Evolutionary conservation across 352 stramenopile species (phyloP), one percentile per base, ranked within the genome.

Genomic region (Phytophthora aleatoria): DNA sequence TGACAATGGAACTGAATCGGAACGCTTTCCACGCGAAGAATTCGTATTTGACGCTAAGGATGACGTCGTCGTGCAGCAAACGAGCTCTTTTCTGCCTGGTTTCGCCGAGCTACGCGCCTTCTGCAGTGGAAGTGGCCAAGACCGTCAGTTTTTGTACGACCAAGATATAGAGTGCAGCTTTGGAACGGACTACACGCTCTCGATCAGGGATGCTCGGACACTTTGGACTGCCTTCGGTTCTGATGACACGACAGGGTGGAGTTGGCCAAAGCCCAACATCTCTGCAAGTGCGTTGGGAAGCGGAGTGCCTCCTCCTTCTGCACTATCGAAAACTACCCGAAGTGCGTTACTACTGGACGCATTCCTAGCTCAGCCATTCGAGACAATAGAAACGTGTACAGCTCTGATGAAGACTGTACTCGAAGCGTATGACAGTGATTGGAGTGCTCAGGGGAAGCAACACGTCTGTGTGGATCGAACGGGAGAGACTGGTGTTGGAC

Each of bases 341-440:
- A 64, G 50, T 3, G 71, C 75, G 1, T 31, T 90, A 38, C 11
- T 90, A 27, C 56, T 89, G 33, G 74, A 90, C 33, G 73, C 73
- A 0, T 86, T 89, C 27, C 50, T 89, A 9, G 73, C 61, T 1
- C 79, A 87, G 41, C 81, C 81, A 7, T 86, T 87, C 26, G 24
- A 39, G 13, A 57, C 64, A 0, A 24, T n/a, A 3, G 26, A 52
- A 3, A 62, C 64, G n/a, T 88, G 81, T 53, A 30, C 57, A 28
- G 68, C 61, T 7, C 13, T 67, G 3, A 38, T 88, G 45, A 12
- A 56, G 3, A 60, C 63, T 15, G 41, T 83, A 3, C 50, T 55
- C 2, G n/a, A 66, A 66, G 65, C 65, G 1, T 73, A 59, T 11
- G 43, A 48, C 13, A 61, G 12, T 12, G 38, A 56, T 20, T 73